Evolutionary conservation across 164 flowering plant species (phyloP).

Genomic region (Magnolia changhungtana): DNA sequence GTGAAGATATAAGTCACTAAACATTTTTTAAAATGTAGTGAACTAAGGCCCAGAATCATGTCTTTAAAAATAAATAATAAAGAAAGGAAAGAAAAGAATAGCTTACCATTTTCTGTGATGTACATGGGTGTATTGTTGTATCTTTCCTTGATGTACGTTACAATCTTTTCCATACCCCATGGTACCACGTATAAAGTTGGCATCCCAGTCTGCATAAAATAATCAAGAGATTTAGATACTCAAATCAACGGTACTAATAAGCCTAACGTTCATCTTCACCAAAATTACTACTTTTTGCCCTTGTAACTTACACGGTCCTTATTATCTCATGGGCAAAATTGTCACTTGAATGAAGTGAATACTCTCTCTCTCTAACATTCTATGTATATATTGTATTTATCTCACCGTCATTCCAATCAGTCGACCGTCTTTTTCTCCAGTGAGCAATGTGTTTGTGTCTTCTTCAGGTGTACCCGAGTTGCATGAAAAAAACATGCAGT

Average conservation of each 20-base stretch:
- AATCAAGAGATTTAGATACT: not conserved
- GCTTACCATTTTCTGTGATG: conserved; percentile 26
- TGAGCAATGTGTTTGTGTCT: not conserved
- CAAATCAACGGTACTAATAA: not conserved
- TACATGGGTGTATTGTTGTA: conserved; percentile 23
- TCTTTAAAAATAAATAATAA: not conserved
- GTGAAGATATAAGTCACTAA: not conserved
- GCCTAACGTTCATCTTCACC: not conserved
- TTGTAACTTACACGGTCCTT: not conserved
- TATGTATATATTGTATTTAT: too few relatives aligned
- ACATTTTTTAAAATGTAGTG: too few relatives aligned
- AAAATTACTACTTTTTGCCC: not conserved
- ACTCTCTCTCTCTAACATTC: too few relatives aligned
- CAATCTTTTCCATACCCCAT: conserved; percentile 13
- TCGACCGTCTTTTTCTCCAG: conserved; percentile 16
- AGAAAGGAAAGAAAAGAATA: not conserved
- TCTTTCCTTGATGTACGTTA: conserved; percentile 14
- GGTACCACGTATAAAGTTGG: conserved; percentile 13
- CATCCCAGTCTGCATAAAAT: conserved; percentile 12
- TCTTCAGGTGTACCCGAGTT: not conserved
- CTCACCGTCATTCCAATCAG: conserved; percentile 21
- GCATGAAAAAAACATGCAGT: conserved; percentile 19
- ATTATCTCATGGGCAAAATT: not conserved
- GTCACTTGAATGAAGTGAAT: not conserved
- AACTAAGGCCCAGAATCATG: too few relatives aligned